A percentile compares a stretch with the other conserved stretches of the same genome.
phyloP scores from a whole-genome alignment of 2,329 filamentous ascomycete genomes.

The Chaetomiaceae sp. region DNA sequence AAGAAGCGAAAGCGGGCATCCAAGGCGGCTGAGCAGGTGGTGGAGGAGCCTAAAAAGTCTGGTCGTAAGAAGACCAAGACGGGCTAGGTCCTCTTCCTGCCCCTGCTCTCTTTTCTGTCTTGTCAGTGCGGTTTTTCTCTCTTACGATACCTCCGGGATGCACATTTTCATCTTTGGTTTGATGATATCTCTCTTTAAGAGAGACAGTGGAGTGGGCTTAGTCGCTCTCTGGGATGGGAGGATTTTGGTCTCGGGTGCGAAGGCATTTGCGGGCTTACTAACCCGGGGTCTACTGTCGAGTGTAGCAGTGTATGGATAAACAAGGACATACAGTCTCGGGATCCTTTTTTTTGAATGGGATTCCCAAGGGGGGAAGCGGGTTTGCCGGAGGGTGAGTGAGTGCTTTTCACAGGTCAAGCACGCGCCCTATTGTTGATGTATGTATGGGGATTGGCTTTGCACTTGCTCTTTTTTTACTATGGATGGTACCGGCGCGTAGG shows the following conservation, averaged over 20 bases:
- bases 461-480: neutral
- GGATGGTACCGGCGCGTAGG: neutral
- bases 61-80: conserved; percentile 54
- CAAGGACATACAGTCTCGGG: neutral
- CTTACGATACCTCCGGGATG: conserved; percentile 29
- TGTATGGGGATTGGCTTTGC: neutral
- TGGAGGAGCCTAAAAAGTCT: conserved; percentile 58
- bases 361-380: neutral
- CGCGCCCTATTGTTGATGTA: neutral
- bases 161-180: conserved; percentile 17
- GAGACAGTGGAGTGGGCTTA: neutral
- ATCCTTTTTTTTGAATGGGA: conserved; percentile 3
- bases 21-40: conserved; percentile 50
- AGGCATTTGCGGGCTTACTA: neutral
- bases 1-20: conserved; percentile 60
- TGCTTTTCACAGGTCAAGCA: neutral
- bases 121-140: conserved; percentile 28
- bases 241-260: neutral
- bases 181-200: conserved; percentile 18
- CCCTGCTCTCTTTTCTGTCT: conserved; percentile 27
- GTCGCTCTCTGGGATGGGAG: neutral
- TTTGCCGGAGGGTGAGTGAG: neutral
- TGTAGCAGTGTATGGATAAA: neutral
- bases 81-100: conserved; percentile 29
- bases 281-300: neutral